Evolutionary conservation across 2,329 filamentous ascomycete species (phyloP), one percentile per base, ranked within the genome.

Genomic region (Neonectria sp.): DNA sequence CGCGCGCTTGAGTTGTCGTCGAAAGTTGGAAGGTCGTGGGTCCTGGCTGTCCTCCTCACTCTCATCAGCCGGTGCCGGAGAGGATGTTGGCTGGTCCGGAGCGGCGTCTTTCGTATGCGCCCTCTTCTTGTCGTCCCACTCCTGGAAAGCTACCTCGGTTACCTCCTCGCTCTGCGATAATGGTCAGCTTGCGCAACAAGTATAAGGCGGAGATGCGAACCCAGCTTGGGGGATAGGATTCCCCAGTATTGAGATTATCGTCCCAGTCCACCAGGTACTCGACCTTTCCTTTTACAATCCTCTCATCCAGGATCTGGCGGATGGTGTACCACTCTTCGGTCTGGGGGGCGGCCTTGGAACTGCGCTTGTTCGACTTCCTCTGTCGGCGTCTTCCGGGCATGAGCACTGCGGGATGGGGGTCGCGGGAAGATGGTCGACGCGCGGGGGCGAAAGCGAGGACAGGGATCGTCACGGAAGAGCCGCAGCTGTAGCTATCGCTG

Each of bases 191-290:
- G 60, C 51, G 51, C 53, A 63, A 27, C 48, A 21, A 55, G 58
- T 59, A 55, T 27, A 45, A 29, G 7, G 24, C n/a, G 31, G 63
- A 53, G 45, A 71, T 71, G 65, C 71, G 37, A 67, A 79, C 78
- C 81, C 82, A 84, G 57, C 77, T 76, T 29, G 79, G 76, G 31
- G 65, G 31, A 65, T 79, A 82, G 15, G 61, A 29, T 62, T 82
- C 68, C 35, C 80, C 79, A 3, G 80, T 80, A 4, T 65, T 59
- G 25, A 57, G 29, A 57, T 80, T 71, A 66, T 78, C 75, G 59
- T 79, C 79, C 81, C 82, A 84, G 62, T 82, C 78, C 15, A 84
- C 78, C 21, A 82, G 68, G 51, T 82, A 84, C 62, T 81, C 71
- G 15, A 75, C 68, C 40, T 66, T 65, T 31, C 73, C 75, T 6